phyloP scores from a whole-genome alignment of 2,329 filamentous ascomycete genomes.

The Sporothrix protearum region DNA sequence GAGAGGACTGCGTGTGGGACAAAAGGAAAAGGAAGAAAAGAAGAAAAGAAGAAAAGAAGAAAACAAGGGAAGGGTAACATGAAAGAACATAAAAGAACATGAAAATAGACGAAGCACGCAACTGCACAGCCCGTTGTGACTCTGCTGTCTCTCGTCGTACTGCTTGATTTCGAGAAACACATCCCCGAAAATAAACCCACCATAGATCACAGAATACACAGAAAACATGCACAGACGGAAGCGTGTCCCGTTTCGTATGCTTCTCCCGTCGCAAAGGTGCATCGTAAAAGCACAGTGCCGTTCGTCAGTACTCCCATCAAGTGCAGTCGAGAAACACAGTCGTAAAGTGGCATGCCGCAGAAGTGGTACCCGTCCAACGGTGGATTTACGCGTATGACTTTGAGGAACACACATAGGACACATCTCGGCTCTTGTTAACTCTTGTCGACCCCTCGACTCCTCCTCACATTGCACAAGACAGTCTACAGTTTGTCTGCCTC shows the following conservation, averaged over 20 bases:
- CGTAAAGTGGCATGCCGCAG: not conserved
- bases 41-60: not conserved
- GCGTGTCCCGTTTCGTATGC: not conserved
- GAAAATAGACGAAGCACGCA: not conserved
- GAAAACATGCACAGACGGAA: not conserved
- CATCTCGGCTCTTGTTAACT: constrained; percentile 2
- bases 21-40: not conserved
- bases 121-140: not conserved
- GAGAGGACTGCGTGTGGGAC: not conserved
- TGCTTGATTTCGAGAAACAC: not conserved
- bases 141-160: not conserved
- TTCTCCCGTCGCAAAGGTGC: not conserved
- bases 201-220: not conserved
- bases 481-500: not conserved
- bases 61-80: not conserved
- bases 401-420: not conserved
- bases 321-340: not conserved
- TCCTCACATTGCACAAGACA: not conserved
- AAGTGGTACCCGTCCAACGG: not conserved
- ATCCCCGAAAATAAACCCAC: not conserved
- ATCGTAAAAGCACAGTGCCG: not conserved
- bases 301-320: no score
- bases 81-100: not conserved
- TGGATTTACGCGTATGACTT: not conserved
- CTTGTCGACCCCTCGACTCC: not conserved